These are phyloP conservation scores for Penicillium expansum DNA, from an alignment of 2,329 filamentous ascomycete genomes.

Conservation along the genomic window DNA sequence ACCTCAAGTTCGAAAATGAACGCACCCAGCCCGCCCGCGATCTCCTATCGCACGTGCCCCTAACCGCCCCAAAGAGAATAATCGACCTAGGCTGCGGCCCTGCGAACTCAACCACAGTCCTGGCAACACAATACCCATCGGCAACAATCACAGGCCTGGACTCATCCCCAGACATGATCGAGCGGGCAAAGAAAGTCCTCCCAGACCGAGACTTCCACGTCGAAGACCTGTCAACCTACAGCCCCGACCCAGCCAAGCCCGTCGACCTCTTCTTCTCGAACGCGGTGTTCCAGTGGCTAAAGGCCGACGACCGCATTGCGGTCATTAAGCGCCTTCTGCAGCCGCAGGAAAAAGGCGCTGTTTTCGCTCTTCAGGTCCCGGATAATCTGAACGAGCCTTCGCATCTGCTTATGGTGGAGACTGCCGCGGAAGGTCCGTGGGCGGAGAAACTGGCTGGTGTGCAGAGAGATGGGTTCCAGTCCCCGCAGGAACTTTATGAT, in stretches of 20 bases:
- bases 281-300: conserved; percentile 60
- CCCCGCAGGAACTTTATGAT: conserved; percentile 50
- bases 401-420: conserved; percentile 52
- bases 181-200: conserved; percentile 43
- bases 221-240: conserved; percentile 48
- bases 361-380: conserved; percentile 56
- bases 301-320: conserved; percentile 42
- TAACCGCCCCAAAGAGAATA: conserved; percentile 44
- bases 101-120: conserved; percentile 55
- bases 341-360: conserved; percentile 44
- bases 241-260: conserved; percentile 20
- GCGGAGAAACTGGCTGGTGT: conserved; percentile 29
- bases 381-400: conserved; percentile 52
- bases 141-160: conserved; percentile 54
- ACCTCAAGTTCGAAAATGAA: conserved; percentile 55
- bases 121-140: conserved; percentile 49
- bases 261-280: conserved; percentile 55
- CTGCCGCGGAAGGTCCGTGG: conserved; percentile 44
- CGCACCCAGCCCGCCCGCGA: conserved; percentile 55
- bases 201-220: conserved; percentile 48
- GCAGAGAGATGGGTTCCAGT: conserved; percentile 51
- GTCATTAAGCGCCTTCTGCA: conserved; percentile 47
- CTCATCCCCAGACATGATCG: conserved; percentile 56
- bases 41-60: conserved; percentile 50
- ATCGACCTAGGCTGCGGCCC: conserved; percentile 62